Evolutionary conservation across 129 eudicot species (phyloP).

Genomic region (Escallonia rubra): DNA sequence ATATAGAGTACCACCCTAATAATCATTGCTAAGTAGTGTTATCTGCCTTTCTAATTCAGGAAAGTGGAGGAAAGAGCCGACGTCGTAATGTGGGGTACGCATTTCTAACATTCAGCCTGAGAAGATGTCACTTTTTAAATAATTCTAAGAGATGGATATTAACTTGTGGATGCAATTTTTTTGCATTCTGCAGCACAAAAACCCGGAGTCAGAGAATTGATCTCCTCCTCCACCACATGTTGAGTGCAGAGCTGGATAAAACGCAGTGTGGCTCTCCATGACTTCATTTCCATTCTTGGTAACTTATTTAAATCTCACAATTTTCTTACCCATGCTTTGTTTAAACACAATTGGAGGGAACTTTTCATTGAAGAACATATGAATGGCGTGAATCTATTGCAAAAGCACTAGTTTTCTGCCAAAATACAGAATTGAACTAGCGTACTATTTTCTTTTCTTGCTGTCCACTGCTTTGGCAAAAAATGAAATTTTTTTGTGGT

Average conservation of each 20-base stretch:
- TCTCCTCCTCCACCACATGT: constrained; percentile 78
- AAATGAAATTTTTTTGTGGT: too few species aligned
- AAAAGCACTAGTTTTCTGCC: too few species aligned
- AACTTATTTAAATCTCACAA: not conserved
- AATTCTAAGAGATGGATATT: not conserved
- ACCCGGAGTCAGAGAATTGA: constrained; percentile 83
- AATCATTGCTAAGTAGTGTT: constrained; percentile 8
- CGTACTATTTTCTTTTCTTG: too few species aligned
- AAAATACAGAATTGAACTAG: too few species aligned
- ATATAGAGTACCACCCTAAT: not conserved
- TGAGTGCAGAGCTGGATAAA: constrained; percentile 62
- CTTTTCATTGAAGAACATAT: too few species aligned
- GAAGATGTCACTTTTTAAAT: not conserved
- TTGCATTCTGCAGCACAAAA: constrained; percentile 47
- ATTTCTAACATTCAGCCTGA: constrained; percentile 1
- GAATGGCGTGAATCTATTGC: too few species aligned
- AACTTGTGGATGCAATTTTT: not conserved
- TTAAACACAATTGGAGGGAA: too few species aligned
- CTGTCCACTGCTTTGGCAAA: too few species aligned
- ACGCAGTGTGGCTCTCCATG: constrained; percentile 31
- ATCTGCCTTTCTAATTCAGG: constrained; percentile 22
- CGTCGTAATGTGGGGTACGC: constrained; percentile 61
- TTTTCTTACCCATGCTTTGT: not conserved
- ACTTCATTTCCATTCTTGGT: not conserved
- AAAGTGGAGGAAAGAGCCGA: constrained; percentile 26